Base-by-base conservation (phyloP, 2,329 filamentous ascomycete species). In the Sclerotinia minor region DNA sequence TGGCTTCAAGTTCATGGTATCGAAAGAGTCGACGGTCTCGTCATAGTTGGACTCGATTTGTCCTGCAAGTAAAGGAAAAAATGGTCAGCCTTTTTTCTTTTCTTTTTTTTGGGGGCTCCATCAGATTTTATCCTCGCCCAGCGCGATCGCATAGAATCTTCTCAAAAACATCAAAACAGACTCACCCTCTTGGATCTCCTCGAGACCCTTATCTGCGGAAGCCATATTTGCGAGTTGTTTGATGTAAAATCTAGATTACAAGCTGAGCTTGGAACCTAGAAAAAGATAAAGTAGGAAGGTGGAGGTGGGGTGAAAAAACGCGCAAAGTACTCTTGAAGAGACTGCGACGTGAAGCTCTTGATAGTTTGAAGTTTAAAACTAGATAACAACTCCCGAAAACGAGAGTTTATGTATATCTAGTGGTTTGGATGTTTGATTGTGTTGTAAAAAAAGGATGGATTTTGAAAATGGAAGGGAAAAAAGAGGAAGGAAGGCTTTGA, bases 1-100 rank as follows among this genome's bases (percentile, higher is more conserved):
- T 74, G 92, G 80, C 89, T 96, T 97, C 79, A 99, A 88, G 84
- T 89, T 90, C 95, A 99, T 99, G 78, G 94, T 87, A 84, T 99
- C 95, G 84, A 99, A 99, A 71, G 93, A 97, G 84, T 99, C 96
- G 83, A 95, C 94, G 79, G 94, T 94, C 88, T 98, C 94, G 88
- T 99, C 95, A 86, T 98, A 99, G 92, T 99, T 99, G 81, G 94
- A 97, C 88, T 99, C 96, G 87, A 99, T 99, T 86, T 96, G 93
- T 83, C 90, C 94, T 97, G 81, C 78, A 47, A 50, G 63, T 5
- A 41, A 64, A 69, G 71, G 69, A 64, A 67, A 68, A 50, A 67
- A 21, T 71, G 49, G 38, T 67, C 11, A 67, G 65, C 53, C 13
- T 38, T 32, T 6, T 35, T 35, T 9, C 8, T 35, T 15, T 41